Base-by-base conservation (phyloP, 177 flowering plant genomes). In the Vitis hybrid region DNA sequence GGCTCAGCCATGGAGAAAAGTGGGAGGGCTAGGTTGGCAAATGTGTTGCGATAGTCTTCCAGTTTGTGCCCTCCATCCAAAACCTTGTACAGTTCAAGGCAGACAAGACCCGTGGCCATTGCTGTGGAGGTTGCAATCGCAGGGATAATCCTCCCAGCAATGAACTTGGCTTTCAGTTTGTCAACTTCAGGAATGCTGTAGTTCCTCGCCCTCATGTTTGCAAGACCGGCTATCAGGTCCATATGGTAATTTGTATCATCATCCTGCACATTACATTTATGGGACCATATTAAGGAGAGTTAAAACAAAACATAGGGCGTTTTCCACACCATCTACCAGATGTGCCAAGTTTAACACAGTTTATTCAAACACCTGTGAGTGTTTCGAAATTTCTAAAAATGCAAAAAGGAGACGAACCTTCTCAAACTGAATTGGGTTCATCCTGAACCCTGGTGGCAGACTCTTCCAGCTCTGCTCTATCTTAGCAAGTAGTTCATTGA, bases 61-160 rank as follows among this genome's bases (percentile, higher is more conserved):
- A 94, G 26, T 64, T 87, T 86, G 83, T 90, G 98, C 8, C 80
- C 86, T 31, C 91, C 94, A 65, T 77, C 87, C 12, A 92, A 64
- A 75, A 85, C 97, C 80, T 94, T 94, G 88, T 92, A 94, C 7
- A 94, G 88, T 74, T 94, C 97, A 21, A 94, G 85, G 83, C 98
- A 94, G 19, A 94, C 97, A 11, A 94, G 86, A 51, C 98, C 97
- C 0, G 98, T 94, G 16, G 98, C 98, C 94, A 94, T 84, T 1
- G 97, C 98, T 0, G 97, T 94, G 59, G 97, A 80, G 51, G 98
- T 94, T 39, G 98, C 98, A 70, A 94, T 92, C 21, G 98, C 98
- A 57, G 98, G 98, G 53, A 94, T 94, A 49, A 94, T 94, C 74
- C 98, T 83, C 7, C 98, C 98, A 6, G 97, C 98, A 65, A 94